Conservation (phyloP, 202 grass and related monocot genomes). For the Digitaria exilis region DNA sequence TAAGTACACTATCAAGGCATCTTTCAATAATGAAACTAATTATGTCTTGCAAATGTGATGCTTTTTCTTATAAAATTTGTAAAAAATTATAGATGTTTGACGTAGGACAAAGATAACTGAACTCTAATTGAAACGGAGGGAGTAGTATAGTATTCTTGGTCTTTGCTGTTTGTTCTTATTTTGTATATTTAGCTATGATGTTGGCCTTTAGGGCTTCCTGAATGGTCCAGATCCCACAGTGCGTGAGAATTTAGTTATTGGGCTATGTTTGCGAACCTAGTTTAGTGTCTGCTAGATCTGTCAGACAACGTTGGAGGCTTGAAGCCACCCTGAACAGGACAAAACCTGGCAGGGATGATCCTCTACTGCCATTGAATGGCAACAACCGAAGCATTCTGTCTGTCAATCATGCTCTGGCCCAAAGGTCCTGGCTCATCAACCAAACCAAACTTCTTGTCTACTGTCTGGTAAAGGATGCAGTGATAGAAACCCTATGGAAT, state of each 20-base stretch:
- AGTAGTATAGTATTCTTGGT: background rate
- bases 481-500: background rate
- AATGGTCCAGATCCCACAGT: background rate
- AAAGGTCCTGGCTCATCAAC: background rate
- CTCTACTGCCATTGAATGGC: background rate
- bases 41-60: no score
- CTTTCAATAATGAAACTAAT: no score
- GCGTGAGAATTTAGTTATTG: background rate
- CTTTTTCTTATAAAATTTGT: no score
- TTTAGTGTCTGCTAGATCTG: background rate
- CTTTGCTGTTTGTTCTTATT: background rate
- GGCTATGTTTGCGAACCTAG: background rate
- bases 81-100: no score
- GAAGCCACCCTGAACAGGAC: background rate
- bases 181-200: background rate
- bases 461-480: background rate
- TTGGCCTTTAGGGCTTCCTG: background rate
- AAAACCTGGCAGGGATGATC: background rate
- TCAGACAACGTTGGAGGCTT: slow-evolving; percentile 3
- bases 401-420: slow-evolving; percentile 20
- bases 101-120: no score
- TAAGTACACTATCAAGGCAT: no score
- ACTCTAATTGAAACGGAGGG: no score
- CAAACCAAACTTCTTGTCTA: background rate
- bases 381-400: background rate